Base-by-base conservation (phyloP, 805 yeast genomes). In the Metschnikowia colocasiae region DNA sequence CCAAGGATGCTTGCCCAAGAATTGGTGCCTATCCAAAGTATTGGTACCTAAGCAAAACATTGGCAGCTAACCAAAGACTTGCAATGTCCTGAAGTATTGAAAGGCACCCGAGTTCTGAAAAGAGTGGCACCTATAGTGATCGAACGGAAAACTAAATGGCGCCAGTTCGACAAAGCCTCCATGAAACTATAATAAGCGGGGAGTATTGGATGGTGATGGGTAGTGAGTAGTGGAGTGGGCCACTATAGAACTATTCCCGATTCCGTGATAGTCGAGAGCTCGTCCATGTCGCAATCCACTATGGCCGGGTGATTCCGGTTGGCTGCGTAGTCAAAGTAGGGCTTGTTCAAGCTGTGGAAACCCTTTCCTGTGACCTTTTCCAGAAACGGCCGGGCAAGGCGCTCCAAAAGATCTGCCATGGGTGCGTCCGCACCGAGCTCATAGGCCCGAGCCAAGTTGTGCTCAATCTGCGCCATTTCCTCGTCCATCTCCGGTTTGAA, bases 311-410 rank as follows among this genome's bases (percentile, higher is more conserved):
- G 55, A 9, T 6, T 16, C 6, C 29, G 15, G 40, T 64, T 64
- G 18, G 50, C 65, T 7, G 45, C 49, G 46, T 50, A 67, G 31
- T 64, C 64, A 45, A 71, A 70, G 34, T 57, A 62, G 3, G 73
- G 73, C 49, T 69, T 68, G 49, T 69, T 60, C 6, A 69, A 38
- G 1, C 66, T 51, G 19, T 62, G 63, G 15, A 72, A 53, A 1
- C 77, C 75, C 41, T 70, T 72, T 2, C 77, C 77, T 12, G 70
- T 64, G 10, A 69, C 59, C 39, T 69, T 71, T 27, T 64, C 64
- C 2, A 45, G 27, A 47, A 71, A 72, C 6, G 75, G 74, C 18
- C 66, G 54, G 25, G 58, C 60, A 32, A 65, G 55, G 25, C 59
- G 59, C 9, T 62, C 60, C 8, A 57, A 25, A 16, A 56, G 48